Evolutionary conservation across 2,329 filamentous ascomycete genomes (phyloP).

Genomic region (Penicillium concentricum): DNA sequence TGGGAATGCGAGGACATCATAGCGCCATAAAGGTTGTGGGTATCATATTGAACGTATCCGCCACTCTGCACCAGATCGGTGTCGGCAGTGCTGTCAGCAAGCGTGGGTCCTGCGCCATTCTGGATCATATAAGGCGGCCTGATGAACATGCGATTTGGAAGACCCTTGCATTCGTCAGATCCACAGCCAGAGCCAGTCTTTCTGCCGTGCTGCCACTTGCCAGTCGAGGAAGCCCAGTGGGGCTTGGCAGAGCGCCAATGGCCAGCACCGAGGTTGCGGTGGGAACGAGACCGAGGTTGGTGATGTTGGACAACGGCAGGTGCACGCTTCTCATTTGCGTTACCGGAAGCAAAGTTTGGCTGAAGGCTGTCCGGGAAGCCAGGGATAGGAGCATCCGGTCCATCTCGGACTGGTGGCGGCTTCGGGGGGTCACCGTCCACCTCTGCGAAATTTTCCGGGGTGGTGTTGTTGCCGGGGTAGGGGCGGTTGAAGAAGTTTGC

Average conservation of each 20-base stretch:
- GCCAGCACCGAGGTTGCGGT: constrained; percentile 8
- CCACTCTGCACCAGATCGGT: constrained; percentile 64
- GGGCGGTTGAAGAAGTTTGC: constrained; percentile 48
- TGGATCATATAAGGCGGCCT: constrained; percentile 64
- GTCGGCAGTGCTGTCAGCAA: constrained; percentile 58
- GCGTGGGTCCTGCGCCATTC: constrained; percentile 54
- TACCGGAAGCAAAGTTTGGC: constrained; percentile 41
- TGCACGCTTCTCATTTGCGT: constrained; percentile 3
- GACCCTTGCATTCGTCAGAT: constrained; percentile 21
- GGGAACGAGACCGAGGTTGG: constrained; percentile 2
- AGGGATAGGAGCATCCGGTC: constrained; percentile 61
- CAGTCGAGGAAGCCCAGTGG: not conserved
- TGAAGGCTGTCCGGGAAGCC: constrained; percentile 69
- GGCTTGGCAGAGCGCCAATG: constrained; percentile 6
- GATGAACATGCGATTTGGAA: constrained; percentile 62
- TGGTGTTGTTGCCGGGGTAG: constrained; percentile 52
- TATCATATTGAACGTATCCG: constrained; percentile 67
- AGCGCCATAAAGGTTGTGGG: constrained; percentile 73
- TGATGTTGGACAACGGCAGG: constrained; percentile 3
- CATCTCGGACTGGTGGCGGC: constrained; percentile 35
- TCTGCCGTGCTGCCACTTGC: constrained; percentile 28
- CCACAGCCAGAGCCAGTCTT: constrained; percentile 47
- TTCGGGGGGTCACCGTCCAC: constrained; percentile 52
- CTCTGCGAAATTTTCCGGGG: constrained; percentile 50
- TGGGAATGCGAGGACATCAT: constrained; percentile 36